Evolutionary conservation across 352 stramenopile genomes (phyloP), one percentile per base, ranked within the genome.

Genomic region (Pythium oligandrum): DNA sequence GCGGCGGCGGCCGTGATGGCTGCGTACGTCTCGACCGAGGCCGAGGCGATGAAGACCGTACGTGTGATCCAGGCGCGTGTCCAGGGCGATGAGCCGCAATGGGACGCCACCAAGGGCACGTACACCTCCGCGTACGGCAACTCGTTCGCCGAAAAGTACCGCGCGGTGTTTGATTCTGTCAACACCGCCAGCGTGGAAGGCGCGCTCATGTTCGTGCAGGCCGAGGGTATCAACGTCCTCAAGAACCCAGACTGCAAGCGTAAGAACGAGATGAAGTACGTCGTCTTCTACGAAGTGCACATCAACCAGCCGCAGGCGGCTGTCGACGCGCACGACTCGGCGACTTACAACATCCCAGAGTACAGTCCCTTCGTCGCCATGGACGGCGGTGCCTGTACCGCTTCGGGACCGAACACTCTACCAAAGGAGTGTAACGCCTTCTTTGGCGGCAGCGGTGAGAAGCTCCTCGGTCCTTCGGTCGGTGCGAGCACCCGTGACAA

Each of bases 181-280:
- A 93, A 93, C 62, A 86, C 66, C 3, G 83, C 83, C 17, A 80
- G 56, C 3, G 77, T 93, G 3, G 83, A 93, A 53, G 83, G 83
- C 6, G 71, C 80, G 26, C 66, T 93, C 46, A 89, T 84, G 76
- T 93, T 86, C 53, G 78, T 91, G 0, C 80, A 90, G 62, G 77
- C 80, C 4, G 83, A 93, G 54, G 71, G 80, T 35, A 93, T 93
- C 55, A 70, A 88, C 61, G 59, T 69, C 10, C 9, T 44, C 6
- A 53, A 74, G 44, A 65, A 71, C 53, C 47, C 40, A 11, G 46
- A 53, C 10, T 91, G 81, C 58, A 40, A 56, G 40, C 76, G 81
- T 49, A 91, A 91, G 61, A 88, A 83, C 59, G 58, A 63, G 30
- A 88, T 91, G 70, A 46, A 73, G 51, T 89, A 77, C 55, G 59